Evolutionary conservation across 2,329 filamentous ascomycete genomes (phyloP).

Genomic region (Fusarium penzigii): DNA sequence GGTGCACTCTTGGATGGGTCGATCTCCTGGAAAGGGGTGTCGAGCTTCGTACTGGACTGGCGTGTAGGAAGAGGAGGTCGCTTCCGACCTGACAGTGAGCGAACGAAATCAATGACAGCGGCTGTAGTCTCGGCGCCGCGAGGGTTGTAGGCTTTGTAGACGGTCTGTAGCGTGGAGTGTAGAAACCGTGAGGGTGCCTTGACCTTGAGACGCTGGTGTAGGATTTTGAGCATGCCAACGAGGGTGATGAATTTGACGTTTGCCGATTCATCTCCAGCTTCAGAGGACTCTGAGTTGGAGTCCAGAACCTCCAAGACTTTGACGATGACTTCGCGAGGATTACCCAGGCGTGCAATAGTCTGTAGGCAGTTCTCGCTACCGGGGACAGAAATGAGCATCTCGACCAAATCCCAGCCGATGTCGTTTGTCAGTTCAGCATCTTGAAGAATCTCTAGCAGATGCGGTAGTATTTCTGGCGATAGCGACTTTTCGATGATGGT

Average conservation of each 20-base stretch:
- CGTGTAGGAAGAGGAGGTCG: constrained; percentile 62
- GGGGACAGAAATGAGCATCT: constrained; percentile 68
- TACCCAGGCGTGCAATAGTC: constrained; percentile 74
- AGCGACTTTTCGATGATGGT: constrained; percentile 77
- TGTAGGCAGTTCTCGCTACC: constrained; percentile 71
- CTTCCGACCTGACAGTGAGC: constrained; percentile 66
- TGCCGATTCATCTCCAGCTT: constrained; percentile 37
- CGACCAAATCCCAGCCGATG: constrained; percentile 83
- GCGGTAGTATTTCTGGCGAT: constrained; percentile 64
- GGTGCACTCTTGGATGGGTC: constrained; percentile 57
- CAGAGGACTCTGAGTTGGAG: constrained; percentile 41
- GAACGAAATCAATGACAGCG: constrained; percentile 69
- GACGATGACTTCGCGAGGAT: constrained; percentile 78
- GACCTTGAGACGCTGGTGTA: constrained; percentile 75
- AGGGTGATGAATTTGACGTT: constrained; percentile 65
- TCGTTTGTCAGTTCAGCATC: constrained; percentile 69
- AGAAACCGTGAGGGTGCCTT: constrained; percentile 78
- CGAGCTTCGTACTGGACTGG: constrained; percentile 58
- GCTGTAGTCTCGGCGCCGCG: constrained; percentile 68
- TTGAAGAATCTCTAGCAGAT: constrained; percentile 68
- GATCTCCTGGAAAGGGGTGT: constrained; percentile 56
- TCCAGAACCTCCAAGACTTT: constrained; percentile 76
- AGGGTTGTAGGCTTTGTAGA: constrained; percentile 65
- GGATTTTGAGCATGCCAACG: constrained; percentile 69
- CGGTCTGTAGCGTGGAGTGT: constrained; percentile 72